These are phyloP conservation scores for Cadophora luteo-olivacea DNA, from an alignment of 2,329 filamentous ascomycete species.

Conservation along the genomic window DNA sequence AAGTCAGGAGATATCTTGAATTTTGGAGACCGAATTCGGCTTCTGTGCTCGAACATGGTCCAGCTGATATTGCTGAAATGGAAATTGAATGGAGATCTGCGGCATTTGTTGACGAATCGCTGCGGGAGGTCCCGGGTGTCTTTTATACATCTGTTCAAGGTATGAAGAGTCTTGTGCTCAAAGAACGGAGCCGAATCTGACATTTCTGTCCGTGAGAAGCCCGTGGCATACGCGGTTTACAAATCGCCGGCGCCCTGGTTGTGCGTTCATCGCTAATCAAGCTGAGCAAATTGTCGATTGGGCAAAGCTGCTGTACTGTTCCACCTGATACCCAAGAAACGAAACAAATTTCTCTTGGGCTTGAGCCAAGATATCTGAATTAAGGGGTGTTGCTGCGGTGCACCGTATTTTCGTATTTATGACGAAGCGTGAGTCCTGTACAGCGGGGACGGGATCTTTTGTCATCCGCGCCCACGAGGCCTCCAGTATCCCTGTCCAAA, in stretches of 20 bases:
- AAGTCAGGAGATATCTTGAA: constrained; percentile 5
- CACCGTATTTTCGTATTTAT: constrained; percentile 11
- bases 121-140: constrained; percentile 15
- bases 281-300: constrained; percentile 13
- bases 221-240: constrained; percentile 1
- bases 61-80: constrained; percentile 24
- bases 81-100: constrained; percentile 28
- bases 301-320: background rate
- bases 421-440: background rate
- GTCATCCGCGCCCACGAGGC: constrained; percentile 15
- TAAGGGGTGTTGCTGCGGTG: background rate
- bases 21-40: background rate
- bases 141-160: constrained; percentile 15
- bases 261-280: constrained; percentile 3
- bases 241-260: constrained; percentile 18
- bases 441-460: constrained; percentile 15
- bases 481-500: constrained; percentile 15
- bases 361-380: constrained; percentile 8
- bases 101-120: constrained; percentile 28
- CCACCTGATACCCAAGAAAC: background rate
- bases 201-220: background rate
- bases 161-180: constrained; percentile 9
- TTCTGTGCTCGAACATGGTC: background rate
- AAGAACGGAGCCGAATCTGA: constrained; percentile 1
- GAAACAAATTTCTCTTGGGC: background rate